Evolutionary conservation across 2,329 filamentous ascomycete species (phyloP).

Genomic region (Bisporella sp.): DNA sequence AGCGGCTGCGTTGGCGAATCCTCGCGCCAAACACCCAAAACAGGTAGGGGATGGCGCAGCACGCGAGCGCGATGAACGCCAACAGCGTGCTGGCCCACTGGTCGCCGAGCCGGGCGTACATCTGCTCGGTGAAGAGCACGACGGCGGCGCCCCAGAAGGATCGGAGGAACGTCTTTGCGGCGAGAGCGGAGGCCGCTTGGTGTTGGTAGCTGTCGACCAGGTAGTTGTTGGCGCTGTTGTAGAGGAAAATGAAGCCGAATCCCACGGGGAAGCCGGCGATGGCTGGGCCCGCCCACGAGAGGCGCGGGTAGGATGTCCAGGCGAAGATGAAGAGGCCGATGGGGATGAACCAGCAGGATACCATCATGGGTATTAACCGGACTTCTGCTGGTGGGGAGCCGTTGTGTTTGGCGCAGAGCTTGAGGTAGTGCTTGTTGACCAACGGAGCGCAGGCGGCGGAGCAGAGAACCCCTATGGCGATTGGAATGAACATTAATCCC

Average conservation of each 20-base stretch:
- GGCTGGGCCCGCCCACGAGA: conserved; percentile 52
- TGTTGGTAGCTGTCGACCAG: conserved; percentile 59
- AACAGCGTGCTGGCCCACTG: conserved; percentile 71
- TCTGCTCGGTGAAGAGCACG: conserved; percentile 75
- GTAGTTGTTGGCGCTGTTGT: conserved; percentile 53
- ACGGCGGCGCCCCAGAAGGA: conserved; percentile 73
- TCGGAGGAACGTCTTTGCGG: conserved; percentile 73
- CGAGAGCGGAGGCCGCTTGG: conserved; percentile 74
- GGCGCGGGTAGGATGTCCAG: conserved; percentile 51
- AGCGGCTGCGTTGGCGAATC: conserved; percentile 65
- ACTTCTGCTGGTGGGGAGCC: conserved; percentile 71
- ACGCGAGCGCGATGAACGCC: conserved; percentile 67
- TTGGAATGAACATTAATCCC: conserved; percentile 80
- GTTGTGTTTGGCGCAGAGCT: conserved; percentile 50
- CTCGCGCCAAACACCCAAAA: conserved; percentile 72
- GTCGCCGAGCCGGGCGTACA: conserved; percentile 65
- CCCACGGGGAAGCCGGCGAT: conserved; percentile 51
- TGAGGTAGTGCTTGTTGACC: conserved; percentile 78
- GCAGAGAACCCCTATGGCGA: conserved; percentile 66
- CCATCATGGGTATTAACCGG: conserved; percentile 78
- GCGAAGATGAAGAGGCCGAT: conserved; percentile 61
- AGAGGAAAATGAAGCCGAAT: conserved; percentile 60
- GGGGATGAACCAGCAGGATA: conserved; percentile 65
- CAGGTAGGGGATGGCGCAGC: conserved; percentile 74
- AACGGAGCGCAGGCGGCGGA: conserved; percentile 62